Evolutionary conservation across 495 filamentous ascomycete genomes (phyloP), one percentile per base, ranked within the genome.

Genomic region (Xylaria grammica): DNA sequence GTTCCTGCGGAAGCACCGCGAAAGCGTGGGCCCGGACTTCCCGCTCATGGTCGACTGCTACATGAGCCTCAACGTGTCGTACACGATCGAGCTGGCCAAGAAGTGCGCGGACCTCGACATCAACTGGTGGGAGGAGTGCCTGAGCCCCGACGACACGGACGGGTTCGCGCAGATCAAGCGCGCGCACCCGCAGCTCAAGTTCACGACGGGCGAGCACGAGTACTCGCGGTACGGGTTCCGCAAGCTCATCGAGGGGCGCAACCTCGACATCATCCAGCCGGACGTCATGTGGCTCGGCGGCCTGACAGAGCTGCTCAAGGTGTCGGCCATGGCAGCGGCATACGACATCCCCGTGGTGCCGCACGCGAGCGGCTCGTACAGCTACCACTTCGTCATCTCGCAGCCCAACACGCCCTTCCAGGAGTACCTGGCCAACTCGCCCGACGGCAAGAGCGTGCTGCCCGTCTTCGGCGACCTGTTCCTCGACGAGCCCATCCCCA

Each of bases 211-310:
- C 56, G 93, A 97, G 79, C 93, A 97, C 80, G 93, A 97, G 72
- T 96, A 92, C 77, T 94, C 91, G 19, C 83, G 91, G 69, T 97
- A 91, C 73, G 93, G 93, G 10, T 97, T 97, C 88, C 91, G 93
- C 57, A 95, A 96, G 81, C 83, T 97, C 20, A 90, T 97, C 63
- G 92, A 96, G 75, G 91, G 91, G 52, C 91, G 93, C 62, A 94
- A 96, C 74, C 77, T 97, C 59, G 92, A 97, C 72, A 96, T 97
- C 74, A 85, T 97, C 70, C 93, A 96, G 74, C 93, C 93, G 7
- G 93, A 97, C 71, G 92, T 97, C 49, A 97, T 96, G 93, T 97
- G 93, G 93, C 85, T 96, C 11, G 93, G 93, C 54, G 93, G 93
- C 63, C 77, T 97, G 83, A 97, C 93, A 1, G 93, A 97, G 76